Evolutionary conservation across 768 basidiomycete genomes (phyloP).

Genomic region (Mycena amicta): DNA sequence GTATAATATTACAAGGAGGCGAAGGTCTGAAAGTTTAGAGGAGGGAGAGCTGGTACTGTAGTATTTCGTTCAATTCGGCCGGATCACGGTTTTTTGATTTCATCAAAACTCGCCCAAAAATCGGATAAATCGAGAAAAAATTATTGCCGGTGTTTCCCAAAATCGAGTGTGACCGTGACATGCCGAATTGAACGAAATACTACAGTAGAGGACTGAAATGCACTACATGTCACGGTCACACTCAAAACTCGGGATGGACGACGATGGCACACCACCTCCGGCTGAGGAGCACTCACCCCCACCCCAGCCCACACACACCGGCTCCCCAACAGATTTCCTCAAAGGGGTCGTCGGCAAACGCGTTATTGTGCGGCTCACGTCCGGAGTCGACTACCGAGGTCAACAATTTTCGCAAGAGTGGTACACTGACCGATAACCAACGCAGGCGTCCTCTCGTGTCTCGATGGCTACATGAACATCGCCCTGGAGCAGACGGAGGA

Average conservation of each 20-base stretch:
- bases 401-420: slow-evolving; percentile 1
- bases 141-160: too few relatives aligned
- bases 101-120: too few relatives aligned
- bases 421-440: background rate
- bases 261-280: background rate
- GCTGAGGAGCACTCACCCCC: background rate
- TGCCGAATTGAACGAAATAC: too few relatives aligned
- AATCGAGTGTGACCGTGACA: too few relatives aligned
- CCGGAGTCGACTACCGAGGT: slow-evolving; percentile 95
- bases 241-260: background rate
- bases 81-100: too few relatives aligned
- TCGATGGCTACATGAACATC: slow-evolving; percentile 99
- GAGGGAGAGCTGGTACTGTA: too few relatives aligned
- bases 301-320: slow-evolving; percentile 28
- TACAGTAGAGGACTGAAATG: too few relatives aligned
- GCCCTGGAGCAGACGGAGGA: slow-evolving; percentile 97
- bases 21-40: background rate
- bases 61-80: too few relatives aligned
- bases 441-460: slow-evolving; percentile 86
- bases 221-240: too few relatives aligned
- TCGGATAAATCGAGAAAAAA: too few relatives aligned
- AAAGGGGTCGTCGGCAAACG: slow-evolving; percentile 96
- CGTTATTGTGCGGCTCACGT: slow-evolving; percentile 89
- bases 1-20: too few relatives aligned
- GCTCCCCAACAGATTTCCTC: slow-evolving; percentile 90